Evolutionary conservation across 345 rosid species (phyloP).

Genomic region (Sisymbrium irio): DNA sequence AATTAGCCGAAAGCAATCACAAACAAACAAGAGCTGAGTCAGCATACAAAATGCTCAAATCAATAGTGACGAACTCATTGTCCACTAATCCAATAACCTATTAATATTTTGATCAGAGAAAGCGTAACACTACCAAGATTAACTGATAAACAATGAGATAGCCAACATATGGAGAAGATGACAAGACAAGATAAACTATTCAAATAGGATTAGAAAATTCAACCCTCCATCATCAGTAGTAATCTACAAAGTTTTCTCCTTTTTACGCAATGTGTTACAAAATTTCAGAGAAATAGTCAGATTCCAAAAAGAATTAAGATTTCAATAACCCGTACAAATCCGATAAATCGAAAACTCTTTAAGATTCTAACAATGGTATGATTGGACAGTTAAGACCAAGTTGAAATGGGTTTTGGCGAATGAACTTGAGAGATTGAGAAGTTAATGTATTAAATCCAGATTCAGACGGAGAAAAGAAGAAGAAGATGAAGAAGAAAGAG

Average conservation of each 20-base stretch:
- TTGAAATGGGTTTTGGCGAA: not conserved
- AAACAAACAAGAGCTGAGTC: conserved; percentile 20
- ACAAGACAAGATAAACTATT: not conserved
- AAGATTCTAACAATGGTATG: not conserved
- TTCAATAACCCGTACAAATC: not conserved
- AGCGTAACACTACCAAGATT: not conserved
- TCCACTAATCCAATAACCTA: not conserved
- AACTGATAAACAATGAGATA: not conserved
- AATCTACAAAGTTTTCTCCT: not conserved
- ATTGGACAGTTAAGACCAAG: not conserved
- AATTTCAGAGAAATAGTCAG: not conserved
- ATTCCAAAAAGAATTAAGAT: not conserved
- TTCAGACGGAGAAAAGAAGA: not conserved
- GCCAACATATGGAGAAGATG: not conserved
- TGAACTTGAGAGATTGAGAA: not conserved
- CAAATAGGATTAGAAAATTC: not conserved
- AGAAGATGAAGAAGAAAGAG: not conserved
- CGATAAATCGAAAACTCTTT: not conserved
- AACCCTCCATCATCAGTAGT: not conserved
- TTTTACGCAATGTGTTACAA: too few relatives aligned
- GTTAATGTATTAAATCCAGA: not conserved
- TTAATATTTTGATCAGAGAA: not conserved
- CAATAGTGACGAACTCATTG: not conserved
- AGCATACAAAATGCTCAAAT: conserved; percentile 4
- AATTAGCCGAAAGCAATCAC: not conserved